A percentile compares a stretch with the other conserved stretches of the same genome.
Conservation (phyloP, 1,284 basidiomycete species). For the Irpex sp. region DNA sequence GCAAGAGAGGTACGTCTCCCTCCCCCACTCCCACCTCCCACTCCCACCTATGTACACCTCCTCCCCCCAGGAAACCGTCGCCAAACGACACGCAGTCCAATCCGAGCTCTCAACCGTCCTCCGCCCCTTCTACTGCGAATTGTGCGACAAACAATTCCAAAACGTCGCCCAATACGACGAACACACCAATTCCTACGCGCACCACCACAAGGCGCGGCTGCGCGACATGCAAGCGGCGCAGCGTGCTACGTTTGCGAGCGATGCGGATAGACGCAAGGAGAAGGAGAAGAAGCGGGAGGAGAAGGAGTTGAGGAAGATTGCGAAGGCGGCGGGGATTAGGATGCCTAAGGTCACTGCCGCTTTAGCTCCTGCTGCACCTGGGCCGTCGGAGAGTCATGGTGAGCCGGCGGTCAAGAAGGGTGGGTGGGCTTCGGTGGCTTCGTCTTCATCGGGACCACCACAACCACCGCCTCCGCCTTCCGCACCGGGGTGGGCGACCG, state of each 20-base stretch:
- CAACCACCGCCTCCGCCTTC: not conserved
- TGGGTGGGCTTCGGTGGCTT: slow-evolving; percentile 46
- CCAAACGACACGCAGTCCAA: slow-evolving; percentile 58
- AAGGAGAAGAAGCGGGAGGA: slow-evolving; percentile 79
- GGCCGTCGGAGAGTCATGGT: slow-evolving; percentile 10
- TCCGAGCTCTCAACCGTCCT: slow-evolving; percentile 62
- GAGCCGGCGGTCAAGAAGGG: slow-evolving; percentile 35
- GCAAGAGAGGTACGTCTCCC: slow-evolving; percentile 53
- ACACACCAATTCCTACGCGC: slow-evolving; percentile 79
- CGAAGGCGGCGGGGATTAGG: slow-evolving; percentile 70
- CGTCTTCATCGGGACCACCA: slow-evolving; percentile 1
- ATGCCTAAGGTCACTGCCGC: slow-evolving; percentile 44
- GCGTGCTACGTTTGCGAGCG: slow-evolving; percentile 49
- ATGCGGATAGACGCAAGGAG: slow-evolving; percentile 68
- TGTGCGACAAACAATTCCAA: slow-evolving; percentile 81
- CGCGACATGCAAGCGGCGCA: slow-evolving; percentile 67
- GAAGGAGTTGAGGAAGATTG: slow-evolving; percentile 73
- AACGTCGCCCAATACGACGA: slow-evolving; percentile 81
- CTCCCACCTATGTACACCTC: slow-evolving; percentile 5
- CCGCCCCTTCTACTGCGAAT: slow-evolving; percentile 68
- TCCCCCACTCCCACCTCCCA: not conserved
- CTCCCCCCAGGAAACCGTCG: slow-evolving; percentile 64
- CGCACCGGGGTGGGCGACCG: not conserved
- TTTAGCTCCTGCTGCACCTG: slow-evolving; percentile 2
- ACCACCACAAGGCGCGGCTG: slow-evolving; percentile 74